A percentile compares a stretch with the other conserved stretches of the same genome.
These are phyloP conservation scores for Acanthamoeba sp. DNA, from an alignment of 208 protist genomes.

Conservation along the genomic window DNA sequence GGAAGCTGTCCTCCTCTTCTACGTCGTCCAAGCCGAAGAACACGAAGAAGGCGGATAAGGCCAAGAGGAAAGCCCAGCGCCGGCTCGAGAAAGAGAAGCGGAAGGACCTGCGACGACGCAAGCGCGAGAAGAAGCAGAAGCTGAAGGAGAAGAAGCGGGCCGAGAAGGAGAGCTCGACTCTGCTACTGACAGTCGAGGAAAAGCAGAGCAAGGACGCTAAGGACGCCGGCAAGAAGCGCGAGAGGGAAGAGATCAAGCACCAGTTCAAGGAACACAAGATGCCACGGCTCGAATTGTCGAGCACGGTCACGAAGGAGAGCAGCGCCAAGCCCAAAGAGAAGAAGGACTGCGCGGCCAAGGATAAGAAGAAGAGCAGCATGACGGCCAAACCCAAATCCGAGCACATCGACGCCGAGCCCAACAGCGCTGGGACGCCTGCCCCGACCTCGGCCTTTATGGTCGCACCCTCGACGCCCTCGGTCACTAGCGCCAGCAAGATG, in stretches of 20 bases:
- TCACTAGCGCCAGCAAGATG: neutral
- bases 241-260: neutral
- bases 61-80: neutral
- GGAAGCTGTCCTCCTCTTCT: neutral
- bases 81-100: neutral
- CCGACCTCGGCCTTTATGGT: neutral
- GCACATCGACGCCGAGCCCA: neutral
- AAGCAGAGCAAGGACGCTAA: neutral
- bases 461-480: neutral
- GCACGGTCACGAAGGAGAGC: neutral
- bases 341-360: neutral
- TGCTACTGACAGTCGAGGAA: neutral
- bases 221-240: neutral
- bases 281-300: neutral
- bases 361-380: neutral
- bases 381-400: neutral
- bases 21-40: neutral
- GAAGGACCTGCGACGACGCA: neutral
- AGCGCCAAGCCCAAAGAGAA: neutral
- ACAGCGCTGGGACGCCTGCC: neutral
- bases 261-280: neutral
- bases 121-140: neutral
- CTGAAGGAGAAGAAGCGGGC: neutral
- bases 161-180: neutral
- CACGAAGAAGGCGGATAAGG: neutral